Evolutionary conservation across 164 flowering plant genomes (phyloP).

Genomic region (Vitis labrusca): DNA sequence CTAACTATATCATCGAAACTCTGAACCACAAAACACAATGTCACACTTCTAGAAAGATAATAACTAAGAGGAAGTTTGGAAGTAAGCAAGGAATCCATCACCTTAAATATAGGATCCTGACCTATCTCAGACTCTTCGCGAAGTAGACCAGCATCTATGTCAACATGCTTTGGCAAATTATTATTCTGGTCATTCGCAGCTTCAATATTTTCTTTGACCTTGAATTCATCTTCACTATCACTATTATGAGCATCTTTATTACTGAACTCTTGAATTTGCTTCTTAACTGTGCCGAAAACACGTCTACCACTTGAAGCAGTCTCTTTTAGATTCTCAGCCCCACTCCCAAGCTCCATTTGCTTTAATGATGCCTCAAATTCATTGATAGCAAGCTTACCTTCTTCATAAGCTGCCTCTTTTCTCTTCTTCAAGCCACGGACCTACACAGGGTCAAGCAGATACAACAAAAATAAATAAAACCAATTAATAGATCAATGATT

Average conservation of each 20-base stretch:
- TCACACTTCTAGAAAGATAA: not conserved
- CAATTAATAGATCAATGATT: not conserved
- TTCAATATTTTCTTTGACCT: constrained; percentile 32
- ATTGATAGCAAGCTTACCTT: constrained; percentile 72
- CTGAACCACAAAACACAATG: constrained; percentile 32
- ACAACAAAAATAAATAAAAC: not conserved
- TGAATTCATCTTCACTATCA: constrained; percentile 66
- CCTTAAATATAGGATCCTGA: constrained; percentile 52
- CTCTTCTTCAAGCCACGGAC: constrained; percentile 73
- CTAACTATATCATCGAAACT: constrained; percentile 52
- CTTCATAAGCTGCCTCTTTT: constrained; percentile 64
- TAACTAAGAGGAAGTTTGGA: not conserved
- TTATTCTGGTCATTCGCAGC: constrained; percentile 13
- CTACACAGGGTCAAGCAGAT: constrained; percentile 29
- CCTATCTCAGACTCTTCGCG: constrained; percentile 36
- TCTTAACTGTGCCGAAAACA: constrained; percentile 62
- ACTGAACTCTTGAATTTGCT: constrained; percentile 28
- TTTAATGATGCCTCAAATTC: constrained; percentile 62
- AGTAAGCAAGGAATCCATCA: constrained; percentile 20
- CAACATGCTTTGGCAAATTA: constrained; percentile 33
- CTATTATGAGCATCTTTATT: constrained; percentile 30
- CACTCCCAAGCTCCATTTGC: constrained; percentile 37
- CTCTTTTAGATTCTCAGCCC: constrained; percentile 18
- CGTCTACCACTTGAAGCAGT: constrained; percentile 59
- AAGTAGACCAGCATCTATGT: constrained; percentile 35